A percentile compares a stretch with the other conserved stretches of the same genome.
phyloP scores from a whole-genome alignment of 140 eudicot genomes.

The Senecio squalidus region DNA sequence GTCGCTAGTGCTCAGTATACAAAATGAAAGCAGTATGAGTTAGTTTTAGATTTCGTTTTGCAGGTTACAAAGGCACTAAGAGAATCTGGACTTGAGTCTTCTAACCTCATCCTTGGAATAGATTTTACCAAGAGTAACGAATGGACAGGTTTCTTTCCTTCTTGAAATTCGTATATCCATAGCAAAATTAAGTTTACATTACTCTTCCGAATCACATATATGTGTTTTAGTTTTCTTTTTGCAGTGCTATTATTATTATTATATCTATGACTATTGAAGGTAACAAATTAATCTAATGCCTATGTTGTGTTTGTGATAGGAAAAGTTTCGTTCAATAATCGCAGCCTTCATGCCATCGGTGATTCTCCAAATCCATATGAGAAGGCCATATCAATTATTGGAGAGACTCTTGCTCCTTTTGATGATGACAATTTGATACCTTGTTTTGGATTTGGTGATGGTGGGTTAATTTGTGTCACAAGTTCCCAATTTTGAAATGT shows the following conservation, averaged over 20 bases:
- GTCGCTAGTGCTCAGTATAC: too few relatives aligned
- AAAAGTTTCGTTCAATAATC: conserved; percentile 40
- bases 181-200: too few relatives aligned
- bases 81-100: conserved; percentile 78
- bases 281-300: conserved; percentile 18
- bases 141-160: conserved; percentile 64
- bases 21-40: too few relatives aligned
- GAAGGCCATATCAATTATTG: conserved; percentile 75
- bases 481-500: not conserved
- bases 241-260: not conserved
- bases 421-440: conserved; percentile 83
- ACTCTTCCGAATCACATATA: not conserved
- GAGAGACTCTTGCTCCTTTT: conserved; percentile 53
- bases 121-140: conserved; percentile 89
- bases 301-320: conserved; percentile 35
- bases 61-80: conserved; percentile 76
- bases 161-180: not conserved
- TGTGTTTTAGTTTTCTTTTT: not conserved
- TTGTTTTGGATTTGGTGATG: conserved; percentile 83
- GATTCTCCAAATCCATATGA: conserved; percentile 56
- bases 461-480: conserved; percentile 18
- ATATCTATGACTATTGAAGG: not conserved
- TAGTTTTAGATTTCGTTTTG: too few relatives aligned
- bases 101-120: conserved; percentile 70
- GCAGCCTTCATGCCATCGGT: conserved; percentile 59